Conservation (phyloP, 257 asterid genomes). For the Penstemon davidsonii region DNA sequence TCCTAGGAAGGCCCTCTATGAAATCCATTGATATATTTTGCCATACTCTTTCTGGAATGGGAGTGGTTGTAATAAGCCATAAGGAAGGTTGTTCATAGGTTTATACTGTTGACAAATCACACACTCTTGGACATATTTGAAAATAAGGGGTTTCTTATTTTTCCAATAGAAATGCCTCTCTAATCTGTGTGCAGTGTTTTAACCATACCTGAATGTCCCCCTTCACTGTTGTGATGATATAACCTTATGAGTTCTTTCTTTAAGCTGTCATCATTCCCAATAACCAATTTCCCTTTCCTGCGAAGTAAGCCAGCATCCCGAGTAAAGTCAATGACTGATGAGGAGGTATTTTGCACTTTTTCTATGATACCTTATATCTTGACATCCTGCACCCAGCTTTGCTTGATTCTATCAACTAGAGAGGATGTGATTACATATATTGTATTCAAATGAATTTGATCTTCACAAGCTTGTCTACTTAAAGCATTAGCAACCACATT, state of each 20-base stretch:
- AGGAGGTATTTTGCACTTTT: too few relatives aligned
- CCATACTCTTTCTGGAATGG: background rate
- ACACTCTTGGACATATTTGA: background rate
- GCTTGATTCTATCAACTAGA: too few relatives aligned
- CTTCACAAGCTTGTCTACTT: background rate
- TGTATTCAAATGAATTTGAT: background rate
- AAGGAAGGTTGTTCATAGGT: background rate
- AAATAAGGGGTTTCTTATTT: too few relatives aligned
- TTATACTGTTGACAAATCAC: background rate
- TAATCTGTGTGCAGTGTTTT: background rate
- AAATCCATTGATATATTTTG: background rate
- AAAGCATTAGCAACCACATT: constrained; percentile 12
- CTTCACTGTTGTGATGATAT: background rate
- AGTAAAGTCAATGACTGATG: too few relatives aligned
- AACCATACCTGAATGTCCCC: background rate
- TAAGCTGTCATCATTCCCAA: background rate
- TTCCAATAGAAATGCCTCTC: background rate
- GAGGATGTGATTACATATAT: background rate
- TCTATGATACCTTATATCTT: too few relatives aligned
- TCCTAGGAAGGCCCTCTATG: background rate
- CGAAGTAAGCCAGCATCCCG: too few relatives aligned
- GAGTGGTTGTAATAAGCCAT: background rate
- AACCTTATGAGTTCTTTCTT: background rate
- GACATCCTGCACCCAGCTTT: too few relatives aligned
- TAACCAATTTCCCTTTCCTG: background rate